Conservation (phyloP, 768 basidiomycete genomes). For the Leccinum boreale region DNA sequence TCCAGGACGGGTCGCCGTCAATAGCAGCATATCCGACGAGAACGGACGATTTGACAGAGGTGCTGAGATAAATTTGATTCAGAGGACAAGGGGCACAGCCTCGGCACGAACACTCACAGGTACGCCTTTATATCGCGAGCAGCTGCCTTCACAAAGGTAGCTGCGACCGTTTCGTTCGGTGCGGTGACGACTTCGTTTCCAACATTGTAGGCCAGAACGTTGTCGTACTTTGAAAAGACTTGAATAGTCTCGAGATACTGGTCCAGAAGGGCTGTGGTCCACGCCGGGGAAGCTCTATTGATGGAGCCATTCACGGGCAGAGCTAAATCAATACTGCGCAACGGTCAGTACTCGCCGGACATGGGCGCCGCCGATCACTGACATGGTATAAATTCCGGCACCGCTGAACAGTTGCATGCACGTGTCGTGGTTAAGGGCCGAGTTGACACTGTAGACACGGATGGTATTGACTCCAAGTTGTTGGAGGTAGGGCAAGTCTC, state of each 20-base stretch:
- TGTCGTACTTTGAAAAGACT: conserved; percentile 80
- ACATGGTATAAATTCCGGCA: conserved; percentile 91
- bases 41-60: conserved; percentile 57
- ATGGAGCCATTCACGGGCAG: conserved; percentile 86
- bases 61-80: conserved; percentile 34
- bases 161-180: conserved; percentile 53
- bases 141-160: conserved; percentile 86
- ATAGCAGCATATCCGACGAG: conserved; percentile 87
- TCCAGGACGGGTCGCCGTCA: conserved; percentile 63
- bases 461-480: conserved; percentile 78
- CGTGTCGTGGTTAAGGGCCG: conserved; percentile 76
- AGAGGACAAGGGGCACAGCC: neutral
- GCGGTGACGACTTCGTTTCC: conserved; percentile 78
- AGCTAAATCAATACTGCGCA: conserved; percentile 74
- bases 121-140: conserved; percentile 87
- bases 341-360: conserved; percentile 7
- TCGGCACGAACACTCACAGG: conserved; percentile 47
- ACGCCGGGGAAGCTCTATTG: conserved; percentile 65
- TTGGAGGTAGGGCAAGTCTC: conserved; percentile 77
- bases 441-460: conserved; percentile 84
- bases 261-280: conserved; percentile 79
- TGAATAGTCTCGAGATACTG: conserved; percentile 77
- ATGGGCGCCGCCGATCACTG: conserved; percentile 27
- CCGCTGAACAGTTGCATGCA: conserved; percentile 78
- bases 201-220: conserved; percentile 85